phyloP scores from a whole-genome alignment of 2,329 filamentous ascomycete genomes.

The Pyricularia grisea region DNA sequence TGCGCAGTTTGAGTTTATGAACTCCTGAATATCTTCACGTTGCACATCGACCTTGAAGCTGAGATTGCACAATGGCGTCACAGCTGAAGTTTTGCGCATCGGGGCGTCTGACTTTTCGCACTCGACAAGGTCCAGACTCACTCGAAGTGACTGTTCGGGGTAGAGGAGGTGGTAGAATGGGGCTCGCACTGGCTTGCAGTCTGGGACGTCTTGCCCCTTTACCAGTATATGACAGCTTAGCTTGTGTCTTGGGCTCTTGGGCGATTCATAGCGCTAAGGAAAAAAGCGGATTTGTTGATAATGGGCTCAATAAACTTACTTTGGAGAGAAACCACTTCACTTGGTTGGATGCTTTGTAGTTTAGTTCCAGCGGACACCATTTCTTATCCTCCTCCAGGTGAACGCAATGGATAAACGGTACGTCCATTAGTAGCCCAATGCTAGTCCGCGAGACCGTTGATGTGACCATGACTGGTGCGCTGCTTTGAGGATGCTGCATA shows the following conservation, averaged over 20 bases:
- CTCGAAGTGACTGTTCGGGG: no score
- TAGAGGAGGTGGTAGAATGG: neutral
- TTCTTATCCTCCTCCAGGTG: conserved; percentile 7
- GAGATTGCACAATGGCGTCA: neutral
- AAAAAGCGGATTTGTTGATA: no score
- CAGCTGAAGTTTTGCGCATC: neutral
- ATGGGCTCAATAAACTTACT: conserved; percentile 4
- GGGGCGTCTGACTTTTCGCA: neutral
- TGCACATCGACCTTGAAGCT: neutral
- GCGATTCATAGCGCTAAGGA: no score
- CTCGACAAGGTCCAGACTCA: neutral
- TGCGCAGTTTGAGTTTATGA: neutral
- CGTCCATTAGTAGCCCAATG: conserved; percentile 5
- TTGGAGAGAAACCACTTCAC: conserved; percentile 12
- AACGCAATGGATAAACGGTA: neutral
- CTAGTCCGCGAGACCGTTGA: conserved; percentile 10
- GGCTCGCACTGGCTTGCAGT: neutral
- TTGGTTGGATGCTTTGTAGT: conserved; percentile 5
- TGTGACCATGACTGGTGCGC: conserved; percentile 1
- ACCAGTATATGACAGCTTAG: no score
- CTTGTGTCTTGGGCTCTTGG: no score
- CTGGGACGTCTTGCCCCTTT: neutral
- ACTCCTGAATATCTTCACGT: neutral
- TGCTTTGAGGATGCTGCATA: neutral
- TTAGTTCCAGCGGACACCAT: neutral